Evolutionary conservation across 345 rosid species (phyloP).

Genomic region (Linum trigynum): DNA sequence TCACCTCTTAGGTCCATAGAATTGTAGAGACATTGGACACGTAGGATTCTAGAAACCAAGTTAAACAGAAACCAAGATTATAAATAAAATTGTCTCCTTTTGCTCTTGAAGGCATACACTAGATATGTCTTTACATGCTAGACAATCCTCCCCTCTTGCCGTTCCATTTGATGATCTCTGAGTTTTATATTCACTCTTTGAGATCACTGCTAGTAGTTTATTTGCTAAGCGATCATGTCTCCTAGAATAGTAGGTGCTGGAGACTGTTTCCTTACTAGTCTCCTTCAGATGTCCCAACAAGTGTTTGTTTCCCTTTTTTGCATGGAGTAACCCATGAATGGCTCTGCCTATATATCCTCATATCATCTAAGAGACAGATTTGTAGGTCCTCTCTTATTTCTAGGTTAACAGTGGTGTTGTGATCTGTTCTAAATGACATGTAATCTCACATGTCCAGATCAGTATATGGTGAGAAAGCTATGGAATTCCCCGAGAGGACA

Average conservation of each 20-base stretch:
- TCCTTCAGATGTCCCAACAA: neutral
- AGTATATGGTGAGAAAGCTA: conserved; percentile 58
- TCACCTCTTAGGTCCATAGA: too few relatives aligned
- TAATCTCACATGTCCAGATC: conserved; percentile 33
- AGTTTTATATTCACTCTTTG: neutral
- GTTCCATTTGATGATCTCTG: too few relatives aligned
- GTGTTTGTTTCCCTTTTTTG: neutral
- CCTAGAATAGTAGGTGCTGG: neutral
- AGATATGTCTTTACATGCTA: too few relatives aligned
- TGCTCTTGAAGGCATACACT: too few relatives aligned
- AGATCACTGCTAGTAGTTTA: neutral
- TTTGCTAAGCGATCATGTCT: neutral
- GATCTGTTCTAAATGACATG: neutral
- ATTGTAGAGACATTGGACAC: too few relatives aligned
- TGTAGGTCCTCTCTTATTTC: neutral
- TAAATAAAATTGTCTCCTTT: too few relatives aligned
- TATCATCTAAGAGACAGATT: neutral
- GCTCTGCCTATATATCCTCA: neutral
- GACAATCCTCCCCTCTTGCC: too few relatives aligned
- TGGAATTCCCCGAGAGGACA: conserved; percentile 63
- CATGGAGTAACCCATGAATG: neutral
- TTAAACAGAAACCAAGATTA: too few relatives aligned
- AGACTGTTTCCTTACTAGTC: neutral
- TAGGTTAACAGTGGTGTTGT: neutral
- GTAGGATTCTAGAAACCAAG: too few relatives aligned